Base-by-base conservation (phyloP, 805 yeast genomes). In the Sugiyamaella mastotermitis region DNA sequence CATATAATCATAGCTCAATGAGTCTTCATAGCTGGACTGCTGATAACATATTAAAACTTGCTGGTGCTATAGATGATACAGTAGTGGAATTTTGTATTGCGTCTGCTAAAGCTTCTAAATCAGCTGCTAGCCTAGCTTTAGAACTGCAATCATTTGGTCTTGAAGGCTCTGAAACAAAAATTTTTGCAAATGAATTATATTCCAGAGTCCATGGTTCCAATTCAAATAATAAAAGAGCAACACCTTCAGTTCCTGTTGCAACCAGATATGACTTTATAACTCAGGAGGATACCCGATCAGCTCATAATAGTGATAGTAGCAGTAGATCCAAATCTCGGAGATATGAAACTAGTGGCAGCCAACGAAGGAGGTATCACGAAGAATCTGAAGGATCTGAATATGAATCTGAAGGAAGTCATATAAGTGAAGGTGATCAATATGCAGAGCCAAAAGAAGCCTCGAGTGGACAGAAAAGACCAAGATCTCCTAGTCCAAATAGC, bases 401-500 rank as follows among this genome's bases (percentile, higher is more conserved):
- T 11, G 29, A 24, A 16, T 15, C 21, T 7, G 33, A 29, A 11
- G 14, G 25, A 3, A 33, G 35, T 10, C 10, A 7, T 7, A 9
- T 17, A 11, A n/a, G 19, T 5, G 16, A 9, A 5, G n/a, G 8
- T 13, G 28, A 17, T 11, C 10, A 6, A 4, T 15, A 23, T 22
- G 17, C 20, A 6, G 25, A 32, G 19, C n/a, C 33, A 16, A 23
- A 37, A 17, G 25, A 23, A n/a, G n/a, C n/a, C n/a, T n/a, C n/a
- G n/a, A n/a, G n/a, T n/a, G n/a, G n/a, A n/a, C n/a, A n/a, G n/a
- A 18, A 21, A 7, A 18, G 33, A 18, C 8, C 17, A 20, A 10
- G 30, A 33, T 23, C 21, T 23, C 5, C 55, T 55, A 5, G 65
- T 46, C 45, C 71, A 65, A 14, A 68, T 45, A 14, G 69, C 66